Conservation (phyloP, 108 stramenopile genomes). For the Phaeodactylum tricornutum region DNA sequence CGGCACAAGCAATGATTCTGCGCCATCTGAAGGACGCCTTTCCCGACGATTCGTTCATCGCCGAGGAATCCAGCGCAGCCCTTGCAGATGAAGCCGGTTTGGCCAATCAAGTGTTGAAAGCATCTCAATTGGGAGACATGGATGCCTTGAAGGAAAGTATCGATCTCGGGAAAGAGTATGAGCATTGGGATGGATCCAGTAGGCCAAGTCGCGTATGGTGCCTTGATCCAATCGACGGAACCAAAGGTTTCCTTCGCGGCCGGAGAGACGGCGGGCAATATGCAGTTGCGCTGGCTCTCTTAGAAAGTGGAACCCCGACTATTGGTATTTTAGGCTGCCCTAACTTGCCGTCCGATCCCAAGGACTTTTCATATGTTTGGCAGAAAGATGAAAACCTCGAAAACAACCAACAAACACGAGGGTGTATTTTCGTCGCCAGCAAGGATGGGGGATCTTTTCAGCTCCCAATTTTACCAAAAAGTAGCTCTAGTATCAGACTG, state of each 20-base stretch:
- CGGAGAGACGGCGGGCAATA: slow-evolving; percentile 49
- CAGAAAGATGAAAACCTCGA: slow-evolving; percentile 22
- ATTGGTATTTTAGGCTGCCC: slow-evolving; percentile 78
- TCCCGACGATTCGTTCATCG: no score
- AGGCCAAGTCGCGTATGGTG: slow-evolving; percentile 42
- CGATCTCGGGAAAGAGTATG: slow-evolving; percentile 28
- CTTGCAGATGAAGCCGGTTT: not conserved
- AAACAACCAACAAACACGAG: slow-evolving; percentile 19
- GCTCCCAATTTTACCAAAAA: slow-evolving; percentile 16
- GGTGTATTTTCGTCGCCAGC: slow-evolving; percentile 67
- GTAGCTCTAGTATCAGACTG: slow-evolving; percentile 5
- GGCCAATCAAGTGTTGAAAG: not conserved
- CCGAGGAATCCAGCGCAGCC: not conserved
- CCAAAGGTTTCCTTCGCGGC: slow-evolving; percentile 81
- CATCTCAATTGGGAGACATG: not conserved
- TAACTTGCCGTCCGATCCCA: slow-evolving; percentile 31
- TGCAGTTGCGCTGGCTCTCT: slow-evolving; percentile 54
- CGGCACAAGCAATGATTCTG: no score
- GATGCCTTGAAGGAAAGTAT: slow-evolving; percentile 26
- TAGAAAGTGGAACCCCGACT: slow-evolving; percentile 57
- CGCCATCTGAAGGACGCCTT: no score
- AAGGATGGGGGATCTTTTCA: slow-evolving; percentile 65
- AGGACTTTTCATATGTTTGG: slow-evolving; percentile 17
- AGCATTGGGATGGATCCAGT: slow-evolving; percentile 1
- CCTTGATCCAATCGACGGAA: slow-evolving; percentile 88